Percentiles rank a stretch among this genome's conserved stretches.
These are phyloP conservation scores for Durotheca rogersii DNA, from an alignment of 495 filamentous ascomycete species.

Conservation along the genomic window DNA sequence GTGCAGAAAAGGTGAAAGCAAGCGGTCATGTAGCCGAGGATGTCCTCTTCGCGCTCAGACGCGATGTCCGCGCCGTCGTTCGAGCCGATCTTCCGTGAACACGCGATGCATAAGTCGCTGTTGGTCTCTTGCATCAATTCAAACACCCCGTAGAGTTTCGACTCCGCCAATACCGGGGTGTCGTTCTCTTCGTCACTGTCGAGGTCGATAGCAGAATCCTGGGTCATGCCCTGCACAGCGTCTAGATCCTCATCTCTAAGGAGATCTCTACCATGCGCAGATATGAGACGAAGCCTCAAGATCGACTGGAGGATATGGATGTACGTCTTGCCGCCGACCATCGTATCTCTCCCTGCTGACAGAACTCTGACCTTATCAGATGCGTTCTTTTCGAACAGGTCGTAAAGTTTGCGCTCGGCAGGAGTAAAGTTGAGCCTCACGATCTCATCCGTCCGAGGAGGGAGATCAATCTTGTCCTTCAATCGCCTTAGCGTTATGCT, in stretches of 20 bases:
- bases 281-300: conserved; percentile 83
- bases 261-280: conserved; percentile 87
- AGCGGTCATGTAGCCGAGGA: conserved; percentile 74
- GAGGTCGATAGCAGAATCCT: conserved; percentile 80
- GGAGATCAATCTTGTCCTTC: conserved; percentile 87
- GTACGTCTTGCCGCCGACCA: conserved; percentile 78
- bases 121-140: conserved; percentile 76
- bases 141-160: conserved; percentile 79
- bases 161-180: conserved; percentile 53
- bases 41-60: conserved; percentile 58
- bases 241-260: conserved; percentile 79
- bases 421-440: conserved; percentile 59
- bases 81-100: conserved; percentile 60
- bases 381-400: conserved; percentile 56
- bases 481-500: conserved; percentile 88
- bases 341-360: conserved; percentile 53
- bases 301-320: conserved; percentile 89
- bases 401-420: conserved; percentile 55
- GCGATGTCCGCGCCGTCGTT: conserved; percentile 53
- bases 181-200: conserved; percentile 68
- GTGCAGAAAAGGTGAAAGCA: conserved; percentile 84
- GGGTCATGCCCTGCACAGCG: conserved; percentile 72
- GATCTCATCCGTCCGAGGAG: conserved; percentile 69
- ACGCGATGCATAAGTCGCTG: conserved; percentile 67
- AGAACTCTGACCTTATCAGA: conserved; percentile 54